A percentile compares a stretch with the other conserved stretches of the same genome.
These are phyloP conservation scores for Trichosporon coremiiforme DNA, from an alignment of 1,284 basidiomycete species.

Conservation along the genomic window DNA sequence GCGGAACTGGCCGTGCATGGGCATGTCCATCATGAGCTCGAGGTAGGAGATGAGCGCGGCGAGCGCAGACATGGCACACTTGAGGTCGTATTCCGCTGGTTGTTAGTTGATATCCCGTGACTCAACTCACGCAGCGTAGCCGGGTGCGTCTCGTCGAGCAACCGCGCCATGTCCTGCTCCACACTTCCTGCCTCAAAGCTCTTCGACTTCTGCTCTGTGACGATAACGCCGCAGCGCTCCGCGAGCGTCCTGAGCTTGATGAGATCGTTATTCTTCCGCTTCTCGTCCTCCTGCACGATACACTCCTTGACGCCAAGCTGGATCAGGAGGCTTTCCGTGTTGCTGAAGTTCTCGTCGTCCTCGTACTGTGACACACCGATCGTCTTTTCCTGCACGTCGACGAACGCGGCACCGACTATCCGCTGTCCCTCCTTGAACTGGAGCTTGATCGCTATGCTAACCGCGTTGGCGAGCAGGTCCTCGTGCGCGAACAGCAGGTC, in stretches of 20 bases:
- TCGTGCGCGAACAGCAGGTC: slow-evolving; percentile 85
- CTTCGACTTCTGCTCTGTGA: slow-evolving; percentile 82
- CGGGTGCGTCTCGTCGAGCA: slow-evolving; percentile 64
- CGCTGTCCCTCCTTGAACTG: slow-evolving; percentile 61
- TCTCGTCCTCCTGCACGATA: slow-evolving; percentile 61
- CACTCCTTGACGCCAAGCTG: slow-evolving; percentile 97
- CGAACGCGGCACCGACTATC: slow-evolving; percentile 62
- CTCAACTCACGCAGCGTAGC: slow-evolving; percentile 58
- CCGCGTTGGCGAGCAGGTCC: slow-evolving; percentile 81
- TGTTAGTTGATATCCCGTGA: slow-evolving; percentile 33
- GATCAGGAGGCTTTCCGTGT: slow-evolving; percentile 92
- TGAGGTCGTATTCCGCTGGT: slow-evolving; percentile 75
- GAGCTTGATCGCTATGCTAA: slow-evolving; percentile 87
- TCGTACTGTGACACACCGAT: slow-evolving; percentile 78
- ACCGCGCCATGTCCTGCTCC: slow-evolving; percentile 78
- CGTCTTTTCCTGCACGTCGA: slow-evolving; percentile 61
- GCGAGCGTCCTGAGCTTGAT: slow-evolving; percentile 79
- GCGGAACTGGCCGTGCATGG: slow-evolving; percentile 79
- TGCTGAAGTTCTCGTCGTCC: slow-evolving; percentile 95
- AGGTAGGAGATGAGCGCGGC: slow-evolving; percentile 83
- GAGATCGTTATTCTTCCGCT: slow-evolving; percentile 72
- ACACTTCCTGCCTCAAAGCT: slow-evolving; percentile 83
- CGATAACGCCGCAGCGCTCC: slow-evolving; percentile 86
- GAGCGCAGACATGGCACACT: slow-evolving; percentile 75
- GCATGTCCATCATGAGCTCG: slow-evolving; percentile 74